phyloP scores from a whole-genome alignment of 2,329 filamentous ascomycete genomes.

The Nemania sp. region DNA sequence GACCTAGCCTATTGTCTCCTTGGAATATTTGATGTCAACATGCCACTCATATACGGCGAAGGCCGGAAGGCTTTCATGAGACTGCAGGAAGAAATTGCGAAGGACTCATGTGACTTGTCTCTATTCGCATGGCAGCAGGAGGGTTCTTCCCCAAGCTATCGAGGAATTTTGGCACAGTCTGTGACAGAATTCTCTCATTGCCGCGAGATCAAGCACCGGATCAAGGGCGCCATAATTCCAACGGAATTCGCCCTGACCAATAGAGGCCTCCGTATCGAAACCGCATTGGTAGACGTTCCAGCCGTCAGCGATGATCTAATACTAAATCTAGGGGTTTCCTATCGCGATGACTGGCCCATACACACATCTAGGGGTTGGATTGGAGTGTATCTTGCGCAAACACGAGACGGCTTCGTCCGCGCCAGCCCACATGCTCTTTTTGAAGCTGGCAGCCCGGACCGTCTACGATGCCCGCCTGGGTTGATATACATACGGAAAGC shows the following conservation, averaged over 20 bases:
- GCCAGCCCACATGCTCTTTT: conserved; percentile 4
- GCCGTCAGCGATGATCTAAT: not conserved
- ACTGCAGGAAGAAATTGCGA: conserved; percentile 14
- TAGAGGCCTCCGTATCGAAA: conserved; percentile 8
- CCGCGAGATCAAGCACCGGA: conserved; percentile 6
- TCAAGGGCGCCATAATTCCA: not conserved
- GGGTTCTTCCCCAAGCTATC: not conserved
- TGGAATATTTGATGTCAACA: conserved; percentile 9
- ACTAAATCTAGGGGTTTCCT: conserved; percentile 12
- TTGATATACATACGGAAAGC: conserved; percentile 11
- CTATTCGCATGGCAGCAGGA: conserved; percentile 14
- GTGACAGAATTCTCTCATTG: conserved; percentile 3
- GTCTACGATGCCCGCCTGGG: not conserved
- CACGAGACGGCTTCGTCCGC: conserved; percentile 9
- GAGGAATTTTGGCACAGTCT: conserved; percentile 12
- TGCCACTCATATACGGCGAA: conserved; percentile 12
- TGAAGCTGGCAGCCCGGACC: not conserved
- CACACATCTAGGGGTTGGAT: conserved; percentile 1
- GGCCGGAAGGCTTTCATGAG: conserved; percentile 13
- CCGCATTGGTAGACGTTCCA: conserved; percentile 1
- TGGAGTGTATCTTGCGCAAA: conserved; percentile 11
- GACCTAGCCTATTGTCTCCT: conserved; percentile 19
- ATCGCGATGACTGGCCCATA: conserved; percentile 7
- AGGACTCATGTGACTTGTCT: conserved; percentile 10
- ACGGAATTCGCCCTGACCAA: conserved; percentile 13